Evolutionary conservation across 805 yeast genomes (phyloP).

Genomic region (Metschnikowia picachoensis): DNA sequence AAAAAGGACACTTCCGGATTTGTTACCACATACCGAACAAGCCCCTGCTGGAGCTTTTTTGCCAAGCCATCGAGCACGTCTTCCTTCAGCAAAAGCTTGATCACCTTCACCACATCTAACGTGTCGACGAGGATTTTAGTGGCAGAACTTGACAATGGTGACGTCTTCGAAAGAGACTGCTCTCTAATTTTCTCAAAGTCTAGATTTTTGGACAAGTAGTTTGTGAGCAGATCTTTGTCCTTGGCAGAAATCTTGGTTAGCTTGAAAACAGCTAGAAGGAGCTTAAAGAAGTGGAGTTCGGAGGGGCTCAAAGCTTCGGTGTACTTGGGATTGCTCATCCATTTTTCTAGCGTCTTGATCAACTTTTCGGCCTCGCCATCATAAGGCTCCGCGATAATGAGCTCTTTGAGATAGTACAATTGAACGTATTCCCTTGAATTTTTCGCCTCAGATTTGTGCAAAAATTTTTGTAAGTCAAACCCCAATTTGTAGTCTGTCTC

Average conservation of each 20-base stretch:
- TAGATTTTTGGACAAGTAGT: slow-evolving; percentile 30
- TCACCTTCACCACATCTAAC: slow-evolving; percentile 13
- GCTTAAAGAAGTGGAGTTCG: slow-evolving; percentile 26
- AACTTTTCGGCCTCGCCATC: slow-evolving; percentile 23
- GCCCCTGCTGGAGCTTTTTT: slow-evolving; percentile 9
- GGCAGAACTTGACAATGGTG: slow-evolving; percentile 15
- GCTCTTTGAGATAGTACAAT: slow-evolving; percentile 36
- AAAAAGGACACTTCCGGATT: slow-evolving; percentile 11
- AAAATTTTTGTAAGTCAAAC: slow-evolving; percentile 22
- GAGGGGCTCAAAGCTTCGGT: slow-evolving; percentile 17
- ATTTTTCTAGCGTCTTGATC: slow-evolving; percentile 24
- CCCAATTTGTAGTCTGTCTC: slow-evolving; percentile 52
- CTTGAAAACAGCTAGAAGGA: slow-evolving; percentile 27
- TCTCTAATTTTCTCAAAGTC: slow-evolving; percentile 25
- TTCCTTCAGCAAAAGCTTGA: slow-evolving; percentile 11
- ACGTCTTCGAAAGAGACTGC: slow-evolving; percentile 15
- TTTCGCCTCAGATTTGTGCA: slow-evolving; percentile 17
- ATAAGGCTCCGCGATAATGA: slow-evolving; percentile 34
- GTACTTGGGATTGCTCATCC: slow-evolving; percentile 15
- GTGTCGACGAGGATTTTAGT: slow-evolving; percentile 12
- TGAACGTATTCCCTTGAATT: slow-evolving; percentile 27
- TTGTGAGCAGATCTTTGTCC: slow-evolving; percentile 25
- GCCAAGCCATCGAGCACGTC: slow-evolving; percentile 6
- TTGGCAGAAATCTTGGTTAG: slow-evolving; percentile 20
- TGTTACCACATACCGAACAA: slow-evolving; percentile 9